Evolutionary conservation across 73 alveolate species (phyloP).

Genomic region (Symbiodinium pilosum): DNA sequence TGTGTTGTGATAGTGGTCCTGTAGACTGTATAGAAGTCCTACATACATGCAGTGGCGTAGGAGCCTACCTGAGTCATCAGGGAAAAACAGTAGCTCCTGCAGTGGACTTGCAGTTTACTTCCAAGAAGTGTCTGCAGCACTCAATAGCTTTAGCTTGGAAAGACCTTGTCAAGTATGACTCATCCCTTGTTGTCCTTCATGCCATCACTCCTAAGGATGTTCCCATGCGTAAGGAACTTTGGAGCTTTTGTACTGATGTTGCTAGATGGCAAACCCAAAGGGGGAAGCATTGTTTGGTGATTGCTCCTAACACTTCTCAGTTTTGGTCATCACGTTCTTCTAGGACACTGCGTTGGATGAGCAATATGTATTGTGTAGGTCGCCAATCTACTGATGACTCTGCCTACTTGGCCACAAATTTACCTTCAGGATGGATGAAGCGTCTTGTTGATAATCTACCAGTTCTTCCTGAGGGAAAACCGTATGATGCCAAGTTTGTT

Average conservation of each 20-base stretch:
- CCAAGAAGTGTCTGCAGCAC: not conserved
- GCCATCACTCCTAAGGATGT: not conserved
- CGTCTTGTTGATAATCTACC: not conserved
- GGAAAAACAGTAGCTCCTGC: too few relatives aligned
- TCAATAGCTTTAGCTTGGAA: not conserved
- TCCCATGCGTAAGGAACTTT: not conserved
- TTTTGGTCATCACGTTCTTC: not conserved
- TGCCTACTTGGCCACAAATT: not conserved
- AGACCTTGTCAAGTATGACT: too few relatives aligned
- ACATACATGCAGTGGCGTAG: too few relatives aligned
- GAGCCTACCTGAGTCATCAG: too few relatives aligned
- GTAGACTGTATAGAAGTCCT: not conserved
- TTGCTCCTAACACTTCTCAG: not conserved
- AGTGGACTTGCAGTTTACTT: not conserved
- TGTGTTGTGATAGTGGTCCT: not conserved
- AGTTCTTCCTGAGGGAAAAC: not conserved
- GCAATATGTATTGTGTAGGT: not conserved
- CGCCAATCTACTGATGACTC: not conserved
- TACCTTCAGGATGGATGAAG: not conserved
- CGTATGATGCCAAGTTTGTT: not conserved
- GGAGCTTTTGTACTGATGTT: not conserved
- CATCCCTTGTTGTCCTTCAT: not conserved
- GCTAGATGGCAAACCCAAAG: not conserved
- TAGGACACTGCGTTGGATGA: not conserved
- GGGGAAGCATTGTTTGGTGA: not conserved